Evolutionary conservation across 768 basidiomycete genomes (phyloP).

Genomic region (Mycena floridula): DNA sequence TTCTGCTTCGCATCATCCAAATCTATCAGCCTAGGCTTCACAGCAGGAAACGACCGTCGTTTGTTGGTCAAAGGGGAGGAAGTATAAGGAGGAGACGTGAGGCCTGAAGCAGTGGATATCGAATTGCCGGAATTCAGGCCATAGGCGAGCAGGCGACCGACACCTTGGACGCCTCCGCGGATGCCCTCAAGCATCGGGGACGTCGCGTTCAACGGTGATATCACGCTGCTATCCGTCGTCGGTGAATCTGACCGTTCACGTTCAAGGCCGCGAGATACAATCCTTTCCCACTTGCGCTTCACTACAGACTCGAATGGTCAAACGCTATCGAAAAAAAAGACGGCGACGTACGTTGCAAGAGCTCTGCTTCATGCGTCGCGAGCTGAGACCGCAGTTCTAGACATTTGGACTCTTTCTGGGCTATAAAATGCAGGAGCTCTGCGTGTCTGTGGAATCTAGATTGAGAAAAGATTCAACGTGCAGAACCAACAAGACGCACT

Average conservation of each 20-base stretch:
- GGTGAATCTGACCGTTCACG: constrained; percentile 8
- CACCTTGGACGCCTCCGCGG: constrained; percentile 57
- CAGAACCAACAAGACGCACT: constrained; percentile 36
- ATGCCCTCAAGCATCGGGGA: constrained; percentile 46
- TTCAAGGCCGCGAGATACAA: constrained; percentile 61
- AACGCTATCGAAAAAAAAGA: background rate
- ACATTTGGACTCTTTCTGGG: constrained; percentile 81
- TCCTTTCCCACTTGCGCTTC: constrained; percentile 81
- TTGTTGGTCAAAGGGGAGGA: constrained; percentile 1
- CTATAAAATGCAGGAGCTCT: constrained; percentile 77
- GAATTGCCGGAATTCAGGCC: background rate
- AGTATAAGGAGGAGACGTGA: background rate
- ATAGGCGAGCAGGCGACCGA: constrained; percentile 46
- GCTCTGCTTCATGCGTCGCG: constrained; percentile 63
- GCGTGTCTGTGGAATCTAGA: constrained; percentile 50
- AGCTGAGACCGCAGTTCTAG: constrained; percentile 77
- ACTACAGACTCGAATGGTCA: constrained; percentile 29
- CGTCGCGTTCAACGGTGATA: constrained; percentile 5
- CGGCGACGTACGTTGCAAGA: constrained; percentile 48
- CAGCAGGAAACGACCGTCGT: constrained; percentile 4
- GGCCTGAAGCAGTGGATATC: too few relatives aligned
- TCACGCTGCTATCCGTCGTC: too few relatives aligned
- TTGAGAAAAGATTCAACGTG: background rate
- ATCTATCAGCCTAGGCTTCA: background rate
- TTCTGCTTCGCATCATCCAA: background rate